Evolutionary conservation across 2,329 filamentous ascomycete genomes (phyloP), one percentile per base, ranked within the genome.

Genomic region (Verticillium klebahnii): DNA sequence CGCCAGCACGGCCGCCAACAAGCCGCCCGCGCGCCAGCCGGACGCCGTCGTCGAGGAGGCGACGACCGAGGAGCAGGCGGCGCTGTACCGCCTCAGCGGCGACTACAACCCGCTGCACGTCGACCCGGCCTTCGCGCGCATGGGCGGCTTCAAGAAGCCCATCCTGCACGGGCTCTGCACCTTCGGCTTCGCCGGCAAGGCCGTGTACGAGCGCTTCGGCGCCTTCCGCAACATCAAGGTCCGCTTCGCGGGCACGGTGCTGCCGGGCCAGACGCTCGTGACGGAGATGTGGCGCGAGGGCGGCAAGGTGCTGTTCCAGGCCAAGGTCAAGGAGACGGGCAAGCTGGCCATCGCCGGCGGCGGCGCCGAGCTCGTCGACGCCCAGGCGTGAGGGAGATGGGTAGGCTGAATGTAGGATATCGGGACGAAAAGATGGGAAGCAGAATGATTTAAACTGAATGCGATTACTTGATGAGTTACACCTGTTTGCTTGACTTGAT

Each of bases 121-220:
- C 65, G 95, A 99, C 76, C 95, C 95, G 1, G 85, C 87, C 58
- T 98, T 99, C 77, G 92, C 92, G 78, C 95, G 95, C 81, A 89
- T 96, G 69, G 95, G 94, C 63, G 95, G 95, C 63, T 99, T 99
- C 87, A 90, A 95, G 79, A 86, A 82, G 34, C 95, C 95, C 15
- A 99, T 99, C 73, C 82, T 99, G 60, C 95, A 99, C 81, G 95
- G 95, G n/a, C 86, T 99, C 45, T 97, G 93, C 85, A 95, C 89
- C 74, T 94, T 99, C 71, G 95, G 95, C 69, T 87, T 98, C 67
- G 89, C 91, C n/a, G 92, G 89, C 67, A 97, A 97, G 84, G 93
- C 94, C 63, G 87, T 99, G 40, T 90, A 93, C 74, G 85, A 92
- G 77, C 89, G 83, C 14, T 98, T 88, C 71, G 95, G 95, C 5